Percentiles rank a stretch among this genome's conserved stretches.
Evolutionary conservation across 1,139 yeast species (phyloP).

Genomic region (Hemisphaericaspora xylofermentans): DNA sequence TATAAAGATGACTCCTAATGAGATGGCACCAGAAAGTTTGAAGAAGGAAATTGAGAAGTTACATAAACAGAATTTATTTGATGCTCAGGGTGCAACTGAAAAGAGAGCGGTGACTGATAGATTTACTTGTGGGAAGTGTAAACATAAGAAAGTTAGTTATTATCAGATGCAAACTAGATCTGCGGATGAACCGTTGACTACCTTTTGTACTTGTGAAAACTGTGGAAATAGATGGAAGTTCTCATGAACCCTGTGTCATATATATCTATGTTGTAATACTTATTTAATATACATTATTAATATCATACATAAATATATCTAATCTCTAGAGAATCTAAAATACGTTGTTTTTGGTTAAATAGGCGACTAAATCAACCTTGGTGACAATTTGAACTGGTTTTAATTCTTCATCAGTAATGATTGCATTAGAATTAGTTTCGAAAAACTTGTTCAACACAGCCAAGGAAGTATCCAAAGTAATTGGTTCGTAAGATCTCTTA

Average conservation of each 20-base stretch:
- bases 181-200: constrained; percentile 97
- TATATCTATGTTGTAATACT: constrained; percentile 2
- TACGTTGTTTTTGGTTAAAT: constrained; percentile 42
- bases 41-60: constrained; percentile 83
- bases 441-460: constrained; percentile 73
- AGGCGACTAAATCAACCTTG: constrained; percentile 79
- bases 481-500: constrained; percentile 65
- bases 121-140: constrained; percentile 96
- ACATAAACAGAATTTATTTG: constrained; percentile 85
- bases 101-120: constrained; percentile 95
- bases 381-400: constrained; percentile 85
- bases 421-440: constrained; percentile 84
- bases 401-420: constrained; percentile 69
- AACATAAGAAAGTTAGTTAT: constrained; percentile 92
- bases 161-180: constrained; percentile 97
- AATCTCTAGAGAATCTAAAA: constrained; percentile 7
- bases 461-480: constrained; percentile 68
- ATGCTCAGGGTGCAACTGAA: constrained; percentile 98
- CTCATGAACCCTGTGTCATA: constrained; percentile 36
- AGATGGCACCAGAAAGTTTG: constrained; percentile 88
- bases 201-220: constrained; percentile 95
- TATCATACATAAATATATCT: no score
- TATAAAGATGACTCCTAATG: constrained; percentile 83
- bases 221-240: constrained; percentile 99
- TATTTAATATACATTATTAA: constrained; percentile 1